Percentiles rank a stretch among this genome's conserved stretches.
phyloP scores from a whole-genome alignment of 495 filamentous ascomycete genomes.

The Collariella sp. region DNA sequence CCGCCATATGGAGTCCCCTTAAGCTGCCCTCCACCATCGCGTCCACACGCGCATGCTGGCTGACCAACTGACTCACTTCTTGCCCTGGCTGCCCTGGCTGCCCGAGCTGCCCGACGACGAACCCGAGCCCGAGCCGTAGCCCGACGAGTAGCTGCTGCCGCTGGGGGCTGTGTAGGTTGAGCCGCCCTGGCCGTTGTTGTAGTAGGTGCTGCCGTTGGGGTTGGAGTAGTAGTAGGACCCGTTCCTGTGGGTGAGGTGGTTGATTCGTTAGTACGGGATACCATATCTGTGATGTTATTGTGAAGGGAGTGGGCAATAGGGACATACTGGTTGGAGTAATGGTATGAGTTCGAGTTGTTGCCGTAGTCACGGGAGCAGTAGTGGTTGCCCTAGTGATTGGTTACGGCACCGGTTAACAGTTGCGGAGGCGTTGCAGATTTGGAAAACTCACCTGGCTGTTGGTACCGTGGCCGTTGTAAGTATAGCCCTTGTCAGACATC shows the following conservation, averaged over 20 bases:
- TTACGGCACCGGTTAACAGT: background rate
- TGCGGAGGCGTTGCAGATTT: background rate
- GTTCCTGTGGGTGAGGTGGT: slow-evolving; percentile 31
- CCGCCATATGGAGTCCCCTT: background rate
- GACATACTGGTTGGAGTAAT: slow-evolving; percentile 45
- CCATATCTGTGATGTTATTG: background rate
- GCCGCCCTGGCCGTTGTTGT: slow-evolving; percentile 36
- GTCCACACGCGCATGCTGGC: background rate
- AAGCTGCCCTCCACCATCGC: background rate
- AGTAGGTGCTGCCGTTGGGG: slow-evolving; percentile 42
- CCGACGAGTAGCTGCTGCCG: slow-evolving; percentile 20
- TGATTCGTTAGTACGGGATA: too few relatives aligned
- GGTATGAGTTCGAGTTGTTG: slow-evolving; percentile 47
- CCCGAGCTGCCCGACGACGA: slow-evolving; percentile 5
- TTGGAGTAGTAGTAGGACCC: slow-evolving; percentile 56
- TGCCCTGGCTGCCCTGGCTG: background rate
- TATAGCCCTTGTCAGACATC: slow-evolving; percentile 31
- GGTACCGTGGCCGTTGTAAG: slow-evolving; percentile 35
- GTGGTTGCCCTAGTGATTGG: slow-evolving; percentile 40
- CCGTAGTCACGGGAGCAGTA: slow-evolving; percentile 44
- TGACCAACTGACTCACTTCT: background rate
- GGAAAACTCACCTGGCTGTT: slow-evolving; percentile 33
- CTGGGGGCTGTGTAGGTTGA: slow-evolving; percentile 37
- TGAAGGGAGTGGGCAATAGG: too few relatives aligned
- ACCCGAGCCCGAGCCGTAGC: slow-evolving; percentile 14